phyloP scores from a whole-genome alignment of 306 rosid genomes.

The Pterocarpus macrocarpus region DNA sequence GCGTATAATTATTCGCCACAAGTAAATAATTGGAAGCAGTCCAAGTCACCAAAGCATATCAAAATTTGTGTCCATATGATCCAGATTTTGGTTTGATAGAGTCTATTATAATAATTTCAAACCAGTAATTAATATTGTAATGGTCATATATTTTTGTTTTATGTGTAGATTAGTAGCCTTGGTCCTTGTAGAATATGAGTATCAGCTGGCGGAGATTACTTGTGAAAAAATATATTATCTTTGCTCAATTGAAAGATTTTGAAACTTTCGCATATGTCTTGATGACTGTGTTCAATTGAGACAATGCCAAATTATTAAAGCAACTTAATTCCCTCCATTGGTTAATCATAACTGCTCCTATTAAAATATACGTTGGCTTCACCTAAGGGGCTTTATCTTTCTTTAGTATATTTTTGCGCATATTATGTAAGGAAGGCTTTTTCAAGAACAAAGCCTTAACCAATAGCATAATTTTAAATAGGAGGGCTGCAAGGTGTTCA shows the following conservation, averaged over 20 bases:
- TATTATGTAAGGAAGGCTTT: background rate
- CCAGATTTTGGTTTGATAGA: conserved; percentile 19
- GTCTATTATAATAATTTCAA: conserved; percentile 22
- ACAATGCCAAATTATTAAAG: conserved; percentile 41
- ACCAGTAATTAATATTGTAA: background rate
- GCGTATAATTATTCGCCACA: conserved; percentile 11
- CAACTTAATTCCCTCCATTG: conserved; percentile 17
- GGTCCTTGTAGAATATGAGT: background rate
- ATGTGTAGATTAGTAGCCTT: background rate
- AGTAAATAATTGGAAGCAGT: conserved; percentile 40
- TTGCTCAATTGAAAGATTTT: conserved; percentile 32
- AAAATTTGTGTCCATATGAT: conserved; percentile 40
- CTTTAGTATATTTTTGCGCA: background rate
- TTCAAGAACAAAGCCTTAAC: background rate
- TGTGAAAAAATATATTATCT: conserved; percentile 38
- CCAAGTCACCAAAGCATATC: conserved; percentile 48
- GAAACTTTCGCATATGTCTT: conserved; percentile 19
- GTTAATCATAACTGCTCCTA: conserved; percentile 22
- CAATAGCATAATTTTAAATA: background rate
- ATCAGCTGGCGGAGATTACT: conserved; percentile 31
- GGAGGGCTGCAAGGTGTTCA: background rate
- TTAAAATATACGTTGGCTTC: conserved; percentile 13
- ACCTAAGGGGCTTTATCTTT: background rate
- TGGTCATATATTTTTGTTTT: conserved; percentile 32
- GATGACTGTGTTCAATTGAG: conserved; percentile 32